Percentiles rank a stretch among this genome's conserved stretches.
These are phyloP conservation scores for Strobilomyces echinocephalus DNA, from an alignment of 768 basidiomycete genomes.

Conservation along the genomic window DNA sequence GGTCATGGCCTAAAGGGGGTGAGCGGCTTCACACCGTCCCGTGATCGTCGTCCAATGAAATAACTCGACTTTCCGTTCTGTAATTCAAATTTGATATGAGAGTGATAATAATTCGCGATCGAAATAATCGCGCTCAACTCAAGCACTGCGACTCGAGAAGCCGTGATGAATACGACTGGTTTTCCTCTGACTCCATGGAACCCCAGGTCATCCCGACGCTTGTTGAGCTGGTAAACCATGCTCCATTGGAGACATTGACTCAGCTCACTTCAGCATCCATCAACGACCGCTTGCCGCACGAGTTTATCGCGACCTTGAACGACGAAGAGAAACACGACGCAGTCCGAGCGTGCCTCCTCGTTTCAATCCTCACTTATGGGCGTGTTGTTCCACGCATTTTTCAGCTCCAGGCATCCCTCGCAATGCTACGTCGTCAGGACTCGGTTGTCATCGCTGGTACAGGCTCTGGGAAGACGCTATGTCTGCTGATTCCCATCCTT, in stretches of 20 bases:
- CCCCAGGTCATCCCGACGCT: neutral
- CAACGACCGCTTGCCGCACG: neutral
- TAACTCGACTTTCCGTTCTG: no score
- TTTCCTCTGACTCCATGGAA: neutral
- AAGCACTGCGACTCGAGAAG: no score
- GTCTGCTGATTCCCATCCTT: neutral
- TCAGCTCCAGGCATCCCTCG: neutral
- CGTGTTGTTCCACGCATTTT: neutral
- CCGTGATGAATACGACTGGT: no score
- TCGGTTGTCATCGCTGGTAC: neutral
- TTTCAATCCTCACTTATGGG: neutral
- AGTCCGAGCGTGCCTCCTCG: neutral
- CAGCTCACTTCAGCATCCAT: neutral
- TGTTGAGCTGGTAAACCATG: neutral
- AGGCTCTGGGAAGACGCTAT: neutral
- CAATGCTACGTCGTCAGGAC: neutral
- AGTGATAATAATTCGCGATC: no score
- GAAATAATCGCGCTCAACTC: no score
- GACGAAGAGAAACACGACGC: neutral
- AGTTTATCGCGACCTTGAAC: neutral
- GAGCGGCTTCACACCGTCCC: no score
- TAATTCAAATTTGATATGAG: no score
- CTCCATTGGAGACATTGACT: neutral
- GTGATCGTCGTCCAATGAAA: no score
- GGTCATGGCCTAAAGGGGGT: no score